phyloP scores from a whole-genome alignment of 371 early-diverging fungal species.

The Thermomucor indicae-seudaticae region DNA sequence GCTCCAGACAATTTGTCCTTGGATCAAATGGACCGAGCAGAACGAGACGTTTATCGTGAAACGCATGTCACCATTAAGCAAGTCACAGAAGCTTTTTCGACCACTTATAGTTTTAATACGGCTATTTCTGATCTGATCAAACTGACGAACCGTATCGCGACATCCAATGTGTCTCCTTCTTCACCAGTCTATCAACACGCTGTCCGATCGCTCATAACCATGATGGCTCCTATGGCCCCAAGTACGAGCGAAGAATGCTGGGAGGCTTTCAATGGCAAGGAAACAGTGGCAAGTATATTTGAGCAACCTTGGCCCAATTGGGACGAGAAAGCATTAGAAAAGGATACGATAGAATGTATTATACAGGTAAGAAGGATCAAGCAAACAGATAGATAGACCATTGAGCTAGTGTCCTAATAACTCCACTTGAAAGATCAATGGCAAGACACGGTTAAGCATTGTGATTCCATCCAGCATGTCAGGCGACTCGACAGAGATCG shows the following conservation, averaged over 20 bases:
- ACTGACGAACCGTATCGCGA: constrained; percentile 61
- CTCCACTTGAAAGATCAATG: constrained; percentile 59
- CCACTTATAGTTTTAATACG: constrained; percentile 70
- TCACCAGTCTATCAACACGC: constrained; percentile 55
- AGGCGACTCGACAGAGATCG: constrained; percentile 31
- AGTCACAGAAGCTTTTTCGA: constrained; percentile 60
- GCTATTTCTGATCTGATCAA: constrained; percentile 82
- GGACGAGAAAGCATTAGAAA: constrained; percentile 49
- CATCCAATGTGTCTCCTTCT: constrained; percentile 10
- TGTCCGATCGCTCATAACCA: constrained; percentile 57
- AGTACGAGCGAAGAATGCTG: constrained; percentile 73
- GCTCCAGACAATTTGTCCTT: neutral
- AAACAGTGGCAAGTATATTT: constrained; percentile 40
- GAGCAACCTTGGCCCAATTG: constrained; percentile 61
- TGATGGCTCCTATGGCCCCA: constrained; percentile 79
- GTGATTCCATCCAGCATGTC: constrained; percentile 45
- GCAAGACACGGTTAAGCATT: constrained; percentile 71
- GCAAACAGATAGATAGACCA: neutral
- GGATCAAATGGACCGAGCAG: constrained; percentile 46
- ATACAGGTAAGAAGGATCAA: constrained; percentile 43
- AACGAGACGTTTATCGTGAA: constrained; percentile 51
- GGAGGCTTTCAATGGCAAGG: constrained; percentile 29
- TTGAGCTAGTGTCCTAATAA: neutral
- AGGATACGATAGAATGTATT: constrained; percentile 48
- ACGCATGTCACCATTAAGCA: constrained; percentile 46